phyloP scores from a whole-genome alignment of 768 basidiomycete species.

The Boletales sp. region DNA sequence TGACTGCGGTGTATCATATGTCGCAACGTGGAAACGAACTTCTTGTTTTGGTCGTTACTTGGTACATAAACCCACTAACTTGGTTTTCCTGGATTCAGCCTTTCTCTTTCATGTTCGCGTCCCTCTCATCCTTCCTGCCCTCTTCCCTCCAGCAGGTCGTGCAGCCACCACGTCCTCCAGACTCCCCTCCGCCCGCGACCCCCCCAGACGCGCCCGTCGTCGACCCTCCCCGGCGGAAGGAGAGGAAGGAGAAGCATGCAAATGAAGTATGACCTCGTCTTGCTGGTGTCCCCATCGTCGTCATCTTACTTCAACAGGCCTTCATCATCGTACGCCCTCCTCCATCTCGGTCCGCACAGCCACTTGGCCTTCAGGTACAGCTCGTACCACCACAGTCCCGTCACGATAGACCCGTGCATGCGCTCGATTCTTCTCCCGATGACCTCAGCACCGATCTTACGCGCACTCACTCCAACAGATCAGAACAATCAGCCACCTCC shows the following conservation, averaged over 20 bases:
- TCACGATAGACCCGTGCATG: conserved; percentile 40
- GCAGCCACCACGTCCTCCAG: conserved; percentile 21
- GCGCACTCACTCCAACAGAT: conserved; percentile 42
- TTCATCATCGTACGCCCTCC: conserved; percentile 92
- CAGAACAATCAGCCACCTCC: conserved; percentile 47
- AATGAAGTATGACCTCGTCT: conserved; percentile 42
- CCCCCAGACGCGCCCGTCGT: conserved; percentile 16
- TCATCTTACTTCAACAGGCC: conserved; percentile 45
- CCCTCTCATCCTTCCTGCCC: conserved; percentile 49
- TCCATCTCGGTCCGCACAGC: conserved; percentile 79
- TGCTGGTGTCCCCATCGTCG: conserved; percentile 4
- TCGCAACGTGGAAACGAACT: conserved; percentile 9
- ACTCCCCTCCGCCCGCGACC: conserved; percentile 5
- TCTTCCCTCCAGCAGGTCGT: conserved; percentile 42
- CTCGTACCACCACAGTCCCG: conserved; percentile 65
- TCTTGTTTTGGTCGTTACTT: neutral
- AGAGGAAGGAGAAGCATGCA: conserved; percentile 39
- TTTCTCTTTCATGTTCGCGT: conserved; percentile 44
- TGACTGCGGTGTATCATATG: too few species aligned
- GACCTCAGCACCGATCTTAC: conserved; percentile 25
- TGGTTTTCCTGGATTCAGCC: neutral
- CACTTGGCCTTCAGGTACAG: conserved; percentile 88
- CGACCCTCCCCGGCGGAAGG: conserved; percentile 43
- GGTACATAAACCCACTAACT: conserved; percentile 14
- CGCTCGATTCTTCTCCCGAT: conserved; percentile 40